Conservation (phyloP, 208 protist species). For the Trypanosoma brucei region DNA sequence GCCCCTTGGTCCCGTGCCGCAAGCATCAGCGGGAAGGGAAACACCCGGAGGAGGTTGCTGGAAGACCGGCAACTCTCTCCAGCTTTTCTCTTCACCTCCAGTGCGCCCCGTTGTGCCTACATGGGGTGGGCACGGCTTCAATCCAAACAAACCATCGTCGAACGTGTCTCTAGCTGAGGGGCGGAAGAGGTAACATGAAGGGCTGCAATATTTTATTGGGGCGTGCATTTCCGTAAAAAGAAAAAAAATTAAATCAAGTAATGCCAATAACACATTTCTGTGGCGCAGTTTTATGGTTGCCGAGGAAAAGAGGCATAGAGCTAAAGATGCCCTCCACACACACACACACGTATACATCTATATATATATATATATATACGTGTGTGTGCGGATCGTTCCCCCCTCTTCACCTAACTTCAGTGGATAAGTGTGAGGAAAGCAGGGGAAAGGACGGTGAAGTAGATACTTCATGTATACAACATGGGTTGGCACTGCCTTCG, state of each 20-base stretch:
- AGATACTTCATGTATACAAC: too few relatives aligned
- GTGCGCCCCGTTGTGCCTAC: constrained; percentile 22
- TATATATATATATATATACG: too few relatives aligned
- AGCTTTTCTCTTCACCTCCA: constrained; percentile 11
- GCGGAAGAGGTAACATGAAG: background rate
- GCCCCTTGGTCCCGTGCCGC: constrained; percentile 41
- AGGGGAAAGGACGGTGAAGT: too few relatives aligned
- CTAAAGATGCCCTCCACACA: too few relatives aligned
- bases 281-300: too few relatives aligned
- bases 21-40: constrained; percentile 49
- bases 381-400: too few relatives aligned
- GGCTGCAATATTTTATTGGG: background rate
- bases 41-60: constrained; percentile 7
- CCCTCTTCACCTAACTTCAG: too few relatives aligned
- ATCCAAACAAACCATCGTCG: constrained; percentile 8
- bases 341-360: too few relatives aligned
- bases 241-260: background rate
- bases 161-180: background rate
- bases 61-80: constrained; percentile 7
- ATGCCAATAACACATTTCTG: too few relatives aligned
- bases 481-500: too few relatives aligned
- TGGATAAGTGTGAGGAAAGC: too few relatives aligned
- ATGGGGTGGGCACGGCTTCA: constrained; percentile 55
- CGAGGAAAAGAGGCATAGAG: too few relatives aligned
- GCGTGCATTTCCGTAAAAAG: background rate